These are phyloP conservation scores for Schoenoplectus triqueter DNA, from an alignment of 202 grass and related monocot species.

Conservation along the genomic window DNA sequence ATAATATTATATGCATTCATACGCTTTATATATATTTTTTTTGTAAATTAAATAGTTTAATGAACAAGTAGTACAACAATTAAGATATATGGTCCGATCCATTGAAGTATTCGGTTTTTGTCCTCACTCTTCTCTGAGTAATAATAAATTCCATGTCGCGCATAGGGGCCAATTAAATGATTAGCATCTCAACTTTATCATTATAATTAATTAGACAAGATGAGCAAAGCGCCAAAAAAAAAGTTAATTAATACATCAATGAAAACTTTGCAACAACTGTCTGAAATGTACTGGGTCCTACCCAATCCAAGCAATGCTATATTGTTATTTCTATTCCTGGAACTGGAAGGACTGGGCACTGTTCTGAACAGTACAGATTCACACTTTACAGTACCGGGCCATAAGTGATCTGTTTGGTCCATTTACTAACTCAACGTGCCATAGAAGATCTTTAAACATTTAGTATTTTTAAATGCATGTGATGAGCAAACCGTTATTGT, in stretches of 20 bases:
- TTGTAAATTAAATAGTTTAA: background rate
- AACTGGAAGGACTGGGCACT: no score
- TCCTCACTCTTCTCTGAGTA: background rate
- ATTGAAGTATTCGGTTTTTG: background rate
- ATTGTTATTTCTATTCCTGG: no score
- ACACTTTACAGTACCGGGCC: no score
- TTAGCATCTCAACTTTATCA: background rate
- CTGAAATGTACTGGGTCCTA: conserved; percentile 9
- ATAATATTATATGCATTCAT: background rate
- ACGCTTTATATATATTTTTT: background rate
- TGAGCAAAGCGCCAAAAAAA: background rate
- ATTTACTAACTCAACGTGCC: no score
- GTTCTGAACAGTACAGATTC: no score
- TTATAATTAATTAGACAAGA: background rate
- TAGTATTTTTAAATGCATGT: no score
- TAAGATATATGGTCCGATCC: background rate
- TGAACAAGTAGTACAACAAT: background rate
- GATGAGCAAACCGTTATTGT: no score
- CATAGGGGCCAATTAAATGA: background rate
- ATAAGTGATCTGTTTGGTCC: no score
- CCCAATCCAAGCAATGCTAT: no score
- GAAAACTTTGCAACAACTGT: background rate
- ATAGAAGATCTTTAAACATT: no score
- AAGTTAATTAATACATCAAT: background rate
- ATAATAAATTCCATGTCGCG: background rate